Evolutionary conservation across 345 rosid genomes (phyloP).

Genomic region (Cardamine resedifolia): DNA sequence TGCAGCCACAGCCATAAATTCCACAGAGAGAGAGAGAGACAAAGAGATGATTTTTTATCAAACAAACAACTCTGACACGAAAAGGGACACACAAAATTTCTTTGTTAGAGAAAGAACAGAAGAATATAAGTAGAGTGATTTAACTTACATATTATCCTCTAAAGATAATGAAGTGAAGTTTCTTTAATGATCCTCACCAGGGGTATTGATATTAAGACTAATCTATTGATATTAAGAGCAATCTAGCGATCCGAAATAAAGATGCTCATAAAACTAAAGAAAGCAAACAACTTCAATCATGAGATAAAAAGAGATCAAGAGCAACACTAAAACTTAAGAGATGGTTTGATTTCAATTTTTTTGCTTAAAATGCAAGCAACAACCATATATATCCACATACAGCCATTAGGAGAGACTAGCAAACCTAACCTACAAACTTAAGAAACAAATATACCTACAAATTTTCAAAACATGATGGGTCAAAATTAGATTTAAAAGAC

Average conservation of each 20-base stretch:
- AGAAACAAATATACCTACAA: constrained; percentile 2
- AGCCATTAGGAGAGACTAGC: not conserved
- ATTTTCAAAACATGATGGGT: constrained; percentile 4
- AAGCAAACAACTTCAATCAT: not conserved
- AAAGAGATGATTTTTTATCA: not conserved
- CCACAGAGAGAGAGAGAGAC: not conserved
- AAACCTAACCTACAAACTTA: constrained; percentile 6
- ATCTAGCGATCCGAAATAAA: not conserved
- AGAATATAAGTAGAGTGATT: not conserved
- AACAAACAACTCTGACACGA: not conserved
- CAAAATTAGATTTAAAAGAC: constrained; percentile 4
- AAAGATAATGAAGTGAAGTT: not conserved
- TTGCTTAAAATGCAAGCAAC: constrained; percentile 33
- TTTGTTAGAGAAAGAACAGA: not conserved
- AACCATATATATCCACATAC: constrained; percentile 21
- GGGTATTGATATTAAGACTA: not conserved
- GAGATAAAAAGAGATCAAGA: not conserved
- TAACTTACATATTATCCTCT: not conserved
- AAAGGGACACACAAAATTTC: not conserved
- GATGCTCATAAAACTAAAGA: not conserved
- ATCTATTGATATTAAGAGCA: not conserved
- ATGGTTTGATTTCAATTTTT: constrained; percentile 5
- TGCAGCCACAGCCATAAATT: not conserved
- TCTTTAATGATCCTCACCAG: not conserved
- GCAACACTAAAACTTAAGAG: constrained; percentile 5